These are phyloP conservation scores for Metarhizium anisopliae DNA, from an alignment of 2,329 filamentous ascomycete species.

Conservation along the genomic window DNA sequence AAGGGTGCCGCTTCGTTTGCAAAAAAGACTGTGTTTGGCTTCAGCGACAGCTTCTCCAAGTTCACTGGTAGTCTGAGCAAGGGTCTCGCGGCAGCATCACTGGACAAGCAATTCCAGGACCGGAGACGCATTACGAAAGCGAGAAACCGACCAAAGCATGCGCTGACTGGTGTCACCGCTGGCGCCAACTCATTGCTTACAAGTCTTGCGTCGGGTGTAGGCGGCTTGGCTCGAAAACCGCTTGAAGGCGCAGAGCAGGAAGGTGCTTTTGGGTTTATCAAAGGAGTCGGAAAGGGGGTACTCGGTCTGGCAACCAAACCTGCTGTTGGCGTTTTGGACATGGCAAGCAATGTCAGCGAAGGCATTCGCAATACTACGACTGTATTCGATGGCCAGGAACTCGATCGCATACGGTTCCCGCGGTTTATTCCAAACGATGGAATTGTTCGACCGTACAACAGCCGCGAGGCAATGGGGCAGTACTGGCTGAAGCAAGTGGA, in stretches of 20 bases:
- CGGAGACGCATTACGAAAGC: conserved; percentile 87
- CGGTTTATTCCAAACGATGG: conserved; percentile 89
- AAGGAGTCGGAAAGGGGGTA: conserved; percentile 92
- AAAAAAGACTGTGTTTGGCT: conserved; percentile 96
- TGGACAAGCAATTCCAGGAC: conserved; percentile 98
- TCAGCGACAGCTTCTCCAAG: conserved; percentile 95
- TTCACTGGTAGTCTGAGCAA: conserved; percentile 97
- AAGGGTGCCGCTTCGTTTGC: conserved; percentile 95
- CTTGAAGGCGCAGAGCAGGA: conserved; percentile 94
- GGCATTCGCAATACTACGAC: conserved; percentile 98
- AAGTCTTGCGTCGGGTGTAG: conserved; percentile 87
- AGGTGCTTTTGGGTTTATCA: conserved; percentile 88
- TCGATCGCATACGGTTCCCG: conserved; percentile 88
- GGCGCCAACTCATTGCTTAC: conserved; percentile 92
- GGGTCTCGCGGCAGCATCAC: conserved; percentile 84
- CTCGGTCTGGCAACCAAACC: conserved; percentile 94
- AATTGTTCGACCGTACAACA: conserved; percentile 87
- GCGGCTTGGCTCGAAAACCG: conserved; percentile 85
- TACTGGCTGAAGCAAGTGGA: conserved; percentile 99
- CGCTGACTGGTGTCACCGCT: conserved; percentile 88
- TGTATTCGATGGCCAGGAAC: conserved; percentile 88
- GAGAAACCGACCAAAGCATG: conserved; percentile 92
- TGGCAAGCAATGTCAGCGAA: conserved; percentile 94
- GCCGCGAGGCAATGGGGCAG: conserved; percentile 90
- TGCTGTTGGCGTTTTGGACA: conserved; percentile 90